phyloP scores from a whole-genome alignment of 2,329 filamentous ascomycete species.

The Pseudocercospora macadamiae region DNA sequence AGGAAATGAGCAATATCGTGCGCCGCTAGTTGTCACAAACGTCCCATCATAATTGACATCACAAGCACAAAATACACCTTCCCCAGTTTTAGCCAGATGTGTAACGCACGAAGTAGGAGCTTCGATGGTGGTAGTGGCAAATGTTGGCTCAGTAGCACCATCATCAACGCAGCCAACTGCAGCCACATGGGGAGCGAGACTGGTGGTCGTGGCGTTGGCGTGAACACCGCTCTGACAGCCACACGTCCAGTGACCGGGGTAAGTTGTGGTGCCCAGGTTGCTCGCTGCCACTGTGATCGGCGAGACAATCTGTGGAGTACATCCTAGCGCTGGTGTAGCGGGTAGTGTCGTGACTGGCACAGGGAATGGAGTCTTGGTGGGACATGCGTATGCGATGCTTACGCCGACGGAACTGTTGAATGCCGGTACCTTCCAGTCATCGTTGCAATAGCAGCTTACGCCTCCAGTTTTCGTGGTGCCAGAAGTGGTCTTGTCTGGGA shows the following conservation, averaged over 20 bases:
- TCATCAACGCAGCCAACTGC: neutral
- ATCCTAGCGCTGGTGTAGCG: neutral
- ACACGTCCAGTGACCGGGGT: neutral
- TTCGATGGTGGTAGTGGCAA: too few species aligned
- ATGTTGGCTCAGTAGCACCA: neutral
- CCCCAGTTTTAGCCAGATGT: too few species aligned
- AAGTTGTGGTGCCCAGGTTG: neutral
- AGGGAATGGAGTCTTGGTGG: neutral
- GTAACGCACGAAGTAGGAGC: too few species aligned
- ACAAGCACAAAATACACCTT: too few species aligned
- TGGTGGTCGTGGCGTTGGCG: neutral
- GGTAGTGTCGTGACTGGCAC: neutral
- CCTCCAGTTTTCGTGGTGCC: neutral
- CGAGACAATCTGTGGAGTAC: neutral
- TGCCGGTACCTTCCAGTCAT: neutral
- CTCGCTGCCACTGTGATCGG: neutral
- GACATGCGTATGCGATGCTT: neutral
- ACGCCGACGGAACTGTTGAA: neutral
- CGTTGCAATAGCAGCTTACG: slow-evolving; percentile 1
- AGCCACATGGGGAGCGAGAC: too few species aligned
- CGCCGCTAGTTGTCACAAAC: too few species aligned
- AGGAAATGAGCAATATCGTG: too few species aligned
- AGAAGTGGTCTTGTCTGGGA: neutral
- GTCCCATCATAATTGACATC: too few species aligned
- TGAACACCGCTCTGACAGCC: neutral